Base-by-base conservation (phyloP, 1,284 basidiomycete species). In the Ustilago loliicola region DNA sequence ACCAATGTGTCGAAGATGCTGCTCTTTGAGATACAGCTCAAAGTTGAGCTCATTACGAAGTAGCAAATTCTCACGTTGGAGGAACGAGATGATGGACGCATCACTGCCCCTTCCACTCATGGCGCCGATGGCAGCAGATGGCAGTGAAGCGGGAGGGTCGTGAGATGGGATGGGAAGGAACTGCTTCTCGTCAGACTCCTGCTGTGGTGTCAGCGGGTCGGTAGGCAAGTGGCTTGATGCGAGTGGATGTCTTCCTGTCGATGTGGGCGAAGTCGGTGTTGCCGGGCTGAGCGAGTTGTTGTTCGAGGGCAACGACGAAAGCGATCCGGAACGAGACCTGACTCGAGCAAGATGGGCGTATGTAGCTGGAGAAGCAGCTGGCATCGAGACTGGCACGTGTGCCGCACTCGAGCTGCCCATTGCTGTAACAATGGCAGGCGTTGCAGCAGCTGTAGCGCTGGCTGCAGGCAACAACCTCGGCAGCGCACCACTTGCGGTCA, bases 1-100 rank as follows among this genome's bases (percentile, higher is more conserved):
- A n/a, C 86, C 86, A 55, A 87, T 85, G 59, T 86, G 85, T 4
- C 79, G 69, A 3, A 87, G 65, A 57, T 85, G 83, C 74, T 87
- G 86, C 51, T 84, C 84, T 60, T 86, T 85, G 71, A 86, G 81
- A 52, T 85, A 85, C 9, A 86, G 77, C 66, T 87, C 86, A 58
- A 85, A 82, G 42, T 83, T 83, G 61, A 86, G 79, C 61, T 86
- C 82, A 56, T 79, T 82, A 5, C 81, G 77, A 19, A 86, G 60
- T 36, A 86, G 61, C 36, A 82, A 61, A 29, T 83, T 85, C 61
- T 85, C 80, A 0, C 72, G 73, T 34, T 81, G 68, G 19, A 84
- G 55, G n/a, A 77, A 67, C 34, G 71, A 65, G 8, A 72, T 59
- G 50, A 58, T 55, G n/a, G 52, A 55, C 0, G 61, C 57, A 59